A percentile compares a stretch with the other conserved stretches of the same genome.
phyloP scores from a whole-genome alignment of 2,329 filamentous ascomycete species.

The Alternaria ventricosa region DNA sequence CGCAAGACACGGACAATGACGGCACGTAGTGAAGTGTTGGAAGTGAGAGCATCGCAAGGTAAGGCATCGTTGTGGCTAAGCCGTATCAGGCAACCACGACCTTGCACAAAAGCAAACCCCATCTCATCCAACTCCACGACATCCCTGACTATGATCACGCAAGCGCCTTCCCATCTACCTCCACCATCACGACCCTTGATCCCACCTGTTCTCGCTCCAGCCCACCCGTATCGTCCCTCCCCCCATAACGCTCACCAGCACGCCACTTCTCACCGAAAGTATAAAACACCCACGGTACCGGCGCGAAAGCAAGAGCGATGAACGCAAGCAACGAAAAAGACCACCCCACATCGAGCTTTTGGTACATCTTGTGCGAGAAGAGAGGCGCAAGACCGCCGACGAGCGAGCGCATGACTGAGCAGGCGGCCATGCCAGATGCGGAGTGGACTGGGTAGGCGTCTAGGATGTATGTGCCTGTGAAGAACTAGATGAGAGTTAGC shows the following conservation, averaged over 20 bases:
- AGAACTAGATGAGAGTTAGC: background rate
- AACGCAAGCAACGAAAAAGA: constrained; percentile 63
- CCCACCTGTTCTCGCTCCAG: background rate
- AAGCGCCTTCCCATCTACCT: background rate
- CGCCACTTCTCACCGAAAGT: constrained; percentile 48
- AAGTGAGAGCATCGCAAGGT: background rate
- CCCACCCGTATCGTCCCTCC: background rate
- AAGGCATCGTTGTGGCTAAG: background rate
- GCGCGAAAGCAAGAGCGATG: constrained; percentile 53
- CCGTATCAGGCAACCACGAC: background rate
- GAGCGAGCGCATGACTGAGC: constrained; percentile 59
- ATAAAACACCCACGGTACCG: constrained; percentile 52
- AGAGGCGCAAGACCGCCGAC: constrained; percentile 65
- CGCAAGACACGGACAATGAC: background rate
- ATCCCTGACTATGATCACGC: background rate
- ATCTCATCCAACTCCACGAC: background rate
- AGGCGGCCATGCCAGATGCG: constrained; percentile 63
- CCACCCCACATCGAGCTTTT: constrained; percentile 62
- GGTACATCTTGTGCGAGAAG: constrained; percentile 65
- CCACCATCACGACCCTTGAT: background rate
- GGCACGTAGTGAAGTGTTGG: background rate
- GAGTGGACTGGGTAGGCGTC: constrained; percentile 58
- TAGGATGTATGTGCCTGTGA: constrained; percentile 64
- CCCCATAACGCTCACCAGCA: background rate
- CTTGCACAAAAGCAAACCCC: background rate